Evolutionary conservation across 257 asterid genomes (phyloP), one percentile per base, ranked within the genome.

Genomic region (Capsicum chinense): DNA sequence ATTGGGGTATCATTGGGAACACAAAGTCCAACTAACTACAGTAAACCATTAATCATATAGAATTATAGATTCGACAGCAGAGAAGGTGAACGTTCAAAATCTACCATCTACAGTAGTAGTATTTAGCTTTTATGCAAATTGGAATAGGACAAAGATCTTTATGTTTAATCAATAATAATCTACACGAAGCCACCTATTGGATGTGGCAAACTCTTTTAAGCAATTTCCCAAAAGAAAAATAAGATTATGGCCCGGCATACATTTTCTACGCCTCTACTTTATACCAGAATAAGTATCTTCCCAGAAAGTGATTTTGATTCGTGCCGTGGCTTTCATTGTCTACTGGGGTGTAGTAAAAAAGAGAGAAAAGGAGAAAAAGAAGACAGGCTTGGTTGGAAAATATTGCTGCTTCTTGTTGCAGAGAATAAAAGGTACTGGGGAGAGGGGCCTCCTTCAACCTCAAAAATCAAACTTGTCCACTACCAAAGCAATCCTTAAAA

Each of bases 251-350:
- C 44, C 17, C 21, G 14, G 64, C 54, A 26, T 42, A 44, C 80
- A 71, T 70, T 83, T 83, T 83, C 82, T 39, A 44, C 82, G 64
- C 74, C 85, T 71, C 44, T 74, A 83, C 85, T 83, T 83, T 71
- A 83, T 71, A 83, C 56, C 82, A 60, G 82, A 83, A 83, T 83
- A 37, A 83, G 85, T 67, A 69, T 60, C 85, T 58, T 71, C 85
- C 68, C 15, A 59, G 74, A 69, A 83, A 71, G 81, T 5, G 57
- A 56, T 83, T 83, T 48, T 54, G 85, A 83, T 83, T 71, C 82
- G 42, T 73, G 74, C 54, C 62, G 58, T 71, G 73, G 17, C 79
- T 52, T 58, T 69, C 47, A 35, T 60, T 81, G 84, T 60, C 74
- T 81, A 63, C 10, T 66, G 57, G 42, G 47, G 35, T 26, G 84